Evolutionary conservation across 1,139 yeast genomes (phyloP), one percentile per base, ranked within the genome.

Genomic region (Arxiozyma bovina): DNA sequence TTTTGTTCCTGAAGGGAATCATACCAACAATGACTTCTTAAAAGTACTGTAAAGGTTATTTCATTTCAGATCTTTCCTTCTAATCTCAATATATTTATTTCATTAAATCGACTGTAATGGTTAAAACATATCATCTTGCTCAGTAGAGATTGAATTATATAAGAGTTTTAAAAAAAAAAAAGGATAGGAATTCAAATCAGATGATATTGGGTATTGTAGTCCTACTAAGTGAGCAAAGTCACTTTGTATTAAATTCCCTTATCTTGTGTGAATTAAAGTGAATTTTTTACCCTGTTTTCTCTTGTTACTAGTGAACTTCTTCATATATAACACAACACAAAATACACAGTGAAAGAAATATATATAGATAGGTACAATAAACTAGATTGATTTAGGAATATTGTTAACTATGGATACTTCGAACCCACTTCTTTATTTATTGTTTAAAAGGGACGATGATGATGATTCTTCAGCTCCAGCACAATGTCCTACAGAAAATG

Each of bases 401-500:
- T 22, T 12, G 9, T 17, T 27, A 47, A 49, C 11, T 7, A 43
- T 43, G 41, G 41, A 21, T 15, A 30, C 47, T n/a, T 20, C 42
- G 18, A 44, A 48, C 45, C 43, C 48, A 38, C 25, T 51, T 40
- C 22, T 45, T 41, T 40, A 49, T 41, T 25, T 49, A 34, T 45
- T 52, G 21, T 49, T 53, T 23, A 53, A n/a, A 27, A 46, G 52
- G 45, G 52, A 53, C 8, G 30, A 27, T 27, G 30, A 27, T 30
- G 54, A 53, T n/a, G 49, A 40, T 9, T 15, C n/a, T 12, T 22
- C 46, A 18, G 17, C 44, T 8, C 46, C 42, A 6, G 45, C 45
- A 40, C 42, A 48, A 8, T 47, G 50, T 42, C 30, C 53, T 11
- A 23, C 8, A 17, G 47, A 34, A 34, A 73, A 69, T 55, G 74